phyloP scores from a whole-genome alignment of 2,329 filamentous ascomycete species.

The Remersonia thermophila region DNA sequence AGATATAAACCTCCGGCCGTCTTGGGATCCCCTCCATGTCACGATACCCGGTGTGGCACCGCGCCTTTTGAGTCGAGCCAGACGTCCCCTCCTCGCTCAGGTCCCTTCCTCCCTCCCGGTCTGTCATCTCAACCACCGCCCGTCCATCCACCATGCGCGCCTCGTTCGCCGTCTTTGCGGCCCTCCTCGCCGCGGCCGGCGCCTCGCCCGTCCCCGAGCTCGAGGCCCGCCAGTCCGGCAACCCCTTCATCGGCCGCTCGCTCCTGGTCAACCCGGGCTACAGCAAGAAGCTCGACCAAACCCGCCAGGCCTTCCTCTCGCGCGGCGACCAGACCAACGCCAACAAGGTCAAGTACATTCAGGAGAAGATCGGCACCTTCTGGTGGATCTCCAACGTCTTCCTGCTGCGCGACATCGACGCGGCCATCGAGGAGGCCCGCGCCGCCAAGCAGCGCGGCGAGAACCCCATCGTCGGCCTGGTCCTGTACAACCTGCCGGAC shows the following conservation, averaged over 20 bases:
- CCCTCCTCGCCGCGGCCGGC: slow-evolving; percentile 2
- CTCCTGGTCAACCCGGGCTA: slow-evolving; percentile 34
- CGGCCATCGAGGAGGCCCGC: slow-evolving; percentile 26
- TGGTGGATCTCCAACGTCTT: slow-evolving; percentile 29
- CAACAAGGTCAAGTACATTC: slow-evolving; percentile 25
- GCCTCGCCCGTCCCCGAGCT: slow-evolving; percentile 6
- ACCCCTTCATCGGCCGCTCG: slow-evolving; percentile 35
- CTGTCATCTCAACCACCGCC: no score
- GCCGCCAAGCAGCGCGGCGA: slow-evolving; percentile 22
- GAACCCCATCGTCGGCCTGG: slow-evolving; percentile 29
- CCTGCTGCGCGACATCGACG: slow-evolving; percentile 25
- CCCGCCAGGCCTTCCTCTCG: slow-evolving; percentile 18
- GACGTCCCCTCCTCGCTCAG: no score
- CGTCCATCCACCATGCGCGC: no score
- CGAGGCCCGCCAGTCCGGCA: slow-evolving; percentile 14
- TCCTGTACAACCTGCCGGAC: slow-evolving; percentile 33
- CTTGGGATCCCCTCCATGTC: no score
- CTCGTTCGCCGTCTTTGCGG: slow-evolving; percentile 2
- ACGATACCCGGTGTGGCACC: no score
- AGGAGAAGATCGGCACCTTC: slow-evolving; percentile 28
- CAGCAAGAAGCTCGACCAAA: slow-evolving; percentile 27
- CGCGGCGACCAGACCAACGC: slow-evolving; percentile 29
- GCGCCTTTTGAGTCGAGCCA: no score
- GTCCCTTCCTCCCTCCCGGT: no score
- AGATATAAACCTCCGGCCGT: no score